Base-by-base conservation (phyloP, 305 asterid species). In the Fraxinus nigra region DNA sequence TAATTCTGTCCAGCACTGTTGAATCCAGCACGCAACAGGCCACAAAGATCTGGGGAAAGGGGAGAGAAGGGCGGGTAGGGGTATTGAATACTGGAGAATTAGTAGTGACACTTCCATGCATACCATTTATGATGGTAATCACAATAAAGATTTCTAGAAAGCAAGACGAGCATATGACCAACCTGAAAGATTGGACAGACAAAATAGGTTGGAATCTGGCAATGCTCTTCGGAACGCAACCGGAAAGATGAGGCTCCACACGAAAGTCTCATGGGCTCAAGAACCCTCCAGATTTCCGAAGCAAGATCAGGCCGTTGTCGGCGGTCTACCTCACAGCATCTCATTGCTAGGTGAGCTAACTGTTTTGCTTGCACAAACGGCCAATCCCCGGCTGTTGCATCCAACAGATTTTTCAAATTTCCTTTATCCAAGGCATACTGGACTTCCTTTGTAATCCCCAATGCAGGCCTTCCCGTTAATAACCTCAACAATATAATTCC, bases 161-260 rank as follows among this genome's bases (percentile, higher is more conserved):
- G 65, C 65, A 54, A 54, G 63, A 54, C 3, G 9, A 54, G 22
- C 24, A n/a, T 81, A 72, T 10, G 51, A 83, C 91, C 38, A 84
- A 96, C 99, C 98, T 94, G 99, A 91, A 94, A 93, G 81, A 96
- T 88, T 78, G 98, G 98, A 70, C 99, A 96, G n/a, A 91, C 83
- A 80, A 94, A 94, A 78, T 94, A 96, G 26, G 93, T 76, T 0
- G 98, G 98, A 72, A 83, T 74, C 75, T 84, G 91, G 89, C 81
- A 80, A 20, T 72, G 87, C 78, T 90, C 92, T 51, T 87, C 88
- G 0, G 91, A 87, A 75, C 88, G 91, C 80, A 89, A 78, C 34
- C 87, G 88, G 22, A 86, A 83, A 75, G 90, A 89, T 5, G 92
- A 88, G 82, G 79, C 89, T 70, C 98, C 96, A 82, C 92, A 89